Percentiles rank a stretch among this genome's conserved stretches.
Evolutionary conservation across 2,329 filamentous ascomycete genomes (phyloP).

Genomic region (Aspergillus awamori): DNA sequence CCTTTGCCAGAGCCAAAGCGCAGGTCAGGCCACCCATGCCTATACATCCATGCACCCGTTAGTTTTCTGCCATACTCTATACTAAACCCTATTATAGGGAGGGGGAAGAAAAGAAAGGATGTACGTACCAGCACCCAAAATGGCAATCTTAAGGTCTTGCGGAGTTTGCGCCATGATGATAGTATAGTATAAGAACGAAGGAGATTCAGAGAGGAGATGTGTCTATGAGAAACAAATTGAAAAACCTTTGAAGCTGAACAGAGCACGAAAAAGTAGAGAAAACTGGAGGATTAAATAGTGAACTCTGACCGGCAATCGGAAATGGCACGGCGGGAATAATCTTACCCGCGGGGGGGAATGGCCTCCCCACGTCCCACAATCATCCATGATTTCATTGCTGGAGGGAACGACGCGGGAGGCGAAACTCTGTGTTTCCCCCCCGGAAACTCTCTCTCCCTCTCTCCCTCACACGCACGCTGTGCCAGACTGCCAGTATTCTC

Average conservation of each 20-base stretch:
- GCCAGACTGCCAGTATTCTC: not conserved
- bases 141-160: conserved; percentile 47
- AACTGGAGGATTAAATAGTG: conserved; percentile 3
- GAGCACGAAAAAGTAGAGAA: not conserved
- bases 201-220: not conserved
- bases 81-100: too few relatives aligned
- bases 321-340: conserved; percentile 11
- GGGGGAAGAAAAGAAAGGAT: not conserved
- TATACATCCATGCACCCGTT: not conserved
- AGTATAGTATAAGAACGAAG: not conserved
- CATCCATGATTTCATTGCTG: conserved; percentile 2
- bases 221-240: not conserved
- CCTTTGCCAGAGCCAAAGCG: conserved; percentile 73
- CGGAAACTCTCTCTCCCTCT: not conserved
- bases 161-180: conserved; percentile 30
- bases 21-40: conserved; percentile 76
- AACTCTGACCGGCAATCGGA: conserved; percentile 4
- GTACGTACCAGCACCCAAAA: conserved; percentile 49
- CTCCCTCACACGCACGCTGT: too few relatives aligned
- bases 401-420: too few relatives aligned
- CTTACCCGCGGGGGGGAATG: conserved; percentile 15
- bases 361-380: conserved; percentile 24
- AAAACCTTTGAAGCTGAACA: not conserved
- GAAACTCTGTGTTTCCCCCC: not conserved
- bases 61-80: too few relatives aligned